Percentiles rank a stretch among this genome's conserved stretches.
Evolutionary conservation across 345 rosid genomes (phyloP).

Genomic region (Lepidium sativum): DNA sequence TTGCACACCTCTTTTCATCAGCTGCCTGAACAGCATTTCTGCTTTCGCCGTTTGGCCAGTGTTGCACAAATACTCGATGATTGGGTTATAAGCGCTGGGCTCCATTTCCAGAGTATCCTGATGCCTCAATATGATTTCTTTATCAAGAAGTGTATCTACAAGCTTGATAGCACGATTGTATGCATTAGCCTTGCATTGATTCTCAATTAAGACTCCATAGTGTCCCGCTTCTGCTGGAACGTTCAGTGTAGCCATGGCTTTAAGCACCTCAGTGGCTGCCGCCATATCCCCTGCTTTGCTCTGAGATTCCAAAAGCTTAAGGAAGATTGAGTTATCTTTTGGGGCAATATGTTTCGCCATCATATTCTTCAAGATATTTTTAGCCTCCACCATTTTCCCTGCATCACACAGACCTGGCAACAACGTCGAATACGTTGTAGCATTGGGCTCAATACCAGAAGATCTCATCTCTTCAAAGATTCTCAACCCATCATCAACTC

Average conservation of each 20-base stretch:
- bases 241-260: constrained; percentile 68
- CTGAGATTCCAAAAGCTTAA: constrained; percentile 52
- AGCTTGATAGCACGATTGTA: constrained; percentile 62
- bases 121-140: constrained; percentile 72
- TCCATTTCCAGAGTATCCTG: constrained; percentile 55
- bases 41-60: constrained; percentile 71
- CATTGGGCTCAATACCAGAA: constrained; percentile 55
- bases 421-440: constrained; percentile 63
- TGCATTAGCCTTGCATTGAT: constrained; percentile 57
- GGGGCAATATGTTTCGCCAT: constrained; percentile 52
- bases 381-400: constrained; percentile 61
- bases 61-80: constrained; percentile 62
- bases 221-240: constrained; percentile 80
- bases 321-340: constrained; percentile 61
- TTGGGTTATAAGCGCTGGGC: constrained; percentile 53
- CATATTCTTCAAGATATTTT: constrained; percentile 59
- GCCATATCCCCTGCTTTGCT: constrained; percentile 55
- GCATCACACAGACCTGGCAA: constrained; percentile 75
- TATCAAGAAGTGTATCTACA: constrained; percentile 64
- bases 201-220: constrained; percentile 70
- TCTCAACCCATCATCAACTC: constrained; percentile 63
- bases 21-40: constrained; percentile 72
- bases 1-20: constrained; percentile 77
- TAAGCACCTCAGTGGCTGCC: constrained; percentile 68
- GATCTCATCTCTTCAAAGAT: constrained; percentile 79